Evolutionary conservation across 805 yeast genomes (phyloP).

Genomic region (Kregervanrija pseudodelftensis): DNA sequence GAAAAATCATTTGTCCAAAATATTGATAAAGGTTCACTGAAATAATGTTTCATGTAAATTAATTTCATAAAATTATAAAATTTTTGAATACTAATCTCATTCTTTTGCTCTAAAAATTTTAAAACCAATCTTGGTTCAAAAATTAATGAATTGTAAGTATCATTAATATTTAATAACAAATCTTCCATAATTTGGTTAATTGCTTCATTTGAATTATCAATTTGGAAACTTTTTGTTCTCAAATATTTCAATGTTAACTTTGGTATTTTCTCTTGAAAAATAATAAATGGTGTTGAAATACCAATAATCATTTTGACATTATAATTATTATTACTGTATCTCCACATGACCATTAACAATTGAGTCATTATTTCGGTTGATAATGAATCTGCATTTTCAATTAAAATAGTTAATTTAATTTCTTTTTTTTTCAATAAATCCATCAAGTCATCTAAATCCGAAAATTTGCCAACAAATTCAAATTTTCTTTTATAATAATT

Average conservation of each 20-base stretch:
- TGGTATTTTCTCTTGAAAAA: constrained; percentile 29
- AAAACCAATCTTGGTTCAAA: constrained; percentile 26
- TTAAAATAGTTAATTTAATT: constrained; percentile 18
- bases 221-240: constrained; percentile 19
- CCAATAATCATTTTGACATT: constrained; percentile 24
- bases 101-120: constrained; percentile 19
- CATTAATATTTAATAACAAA: constrained; percentile 24
- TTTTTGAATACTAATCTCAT: constrained; percentile 23
- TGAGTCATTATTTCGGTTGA: constrained; percentile 20
- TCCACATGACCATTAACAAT: constrained; percentile 19
- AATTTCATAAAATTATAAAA: constrained; percentile 26
- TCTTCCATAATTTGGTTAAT: constrained; percentile 26
- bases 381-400: constrained; percentile 32
- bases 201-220: constrained; percentile 27
- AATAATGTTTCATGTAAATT: constrained; percentile 29
- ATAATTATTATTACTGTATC: constrained; percentile 11
- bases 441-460: constrained; percentile 22
- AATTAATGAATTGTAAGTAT: constrained; percentile 26
- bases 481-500: constrained; percentile 3
- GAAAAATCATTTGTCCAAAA: constrained; percentile 26
- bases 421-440: constrained; percentile 9
- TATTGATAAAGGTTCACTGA: constrained; percentile 26
- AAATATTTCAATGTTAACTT: constrained; percentile 16
- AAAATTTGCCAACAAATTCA: constrained; percentile 3
- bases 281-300: constrained; percentile 27